phyloP scores from a whole-genome alignment of 2,329 filamentous ascomycete genomes.

The Penicillium aurantiogriseum region DNA sequence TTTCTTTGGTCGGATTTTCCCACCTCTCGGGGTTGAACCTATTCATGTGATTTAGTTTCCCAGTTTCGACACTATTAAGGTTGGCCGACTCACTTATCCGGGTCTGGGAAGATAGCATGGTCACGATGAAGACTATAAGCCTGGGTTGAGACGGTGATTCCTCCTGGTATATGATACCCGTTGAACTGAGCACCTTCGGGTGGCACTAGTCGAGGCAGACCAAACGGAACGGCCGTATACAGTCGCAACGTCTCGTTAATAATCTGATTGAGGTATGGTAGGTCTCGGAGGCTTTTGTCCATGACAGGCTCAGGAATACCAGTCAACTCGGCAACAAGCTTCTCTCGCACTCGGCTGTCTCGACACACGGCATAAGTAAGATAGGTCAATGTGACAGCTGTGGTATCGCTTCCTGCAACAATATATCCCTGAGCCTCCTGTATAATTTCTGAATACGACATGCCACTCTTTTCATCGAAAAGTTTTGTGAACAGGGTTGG shows the following conservation, averaged over 20 bases:
- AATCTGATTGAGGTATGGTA: constrained; percentile 28
- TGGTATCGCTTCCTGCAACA: constrained; percentile 54
- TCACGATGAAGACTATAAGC: constrained; percentile 59
- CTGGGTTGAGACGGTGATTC: constrained; percentile 53
- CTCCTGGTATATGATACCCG: constrained; percentile 50
- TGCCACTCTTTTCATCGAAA: constrained; percentile 24
- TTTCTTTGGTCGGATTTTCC: constrained; percentile 31
- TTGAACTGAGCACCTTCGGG: constrained; percentile 40
- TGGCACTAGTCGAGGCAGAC: constrained; percentile 41
- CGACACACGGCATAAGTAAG: constrained; percentile 27
- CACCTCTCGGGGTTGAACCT: constrained; percentile 31
- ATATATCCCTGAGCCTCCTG: constrained; percentile 48
- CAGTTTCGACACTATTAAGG: constrained; percentile 22
- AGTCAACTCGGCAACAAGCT: constrained; percentile 22
- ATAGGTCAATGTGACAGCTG: constrained; percentile 52
- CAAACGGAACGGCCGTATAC: constrained; percentile 40
- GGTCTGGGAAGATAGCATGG: constrained; percentile 48
- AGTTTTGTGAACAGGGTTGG: constrained; percentile 32
- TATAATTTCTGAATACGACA: constrained; percentile 37
- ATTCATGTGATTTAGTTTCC: constrained; percentile 29
- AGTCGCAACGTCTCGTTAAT: constrained; percentile 41
- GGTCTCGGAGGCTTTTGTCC: constrained; percentile 46
- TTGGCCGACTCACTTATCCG: constrained; percentile 48
- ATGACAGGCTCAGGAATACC: constrained; percentile 17
- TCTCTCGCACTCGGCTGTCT: constrained; percentile 14